Percentiles rank a stretch among this genome's conserved stretches.
phyloP scores from a whole-genome alignment of 352 stramenopile species.

The Phytophthora sansomeana region DNA sequence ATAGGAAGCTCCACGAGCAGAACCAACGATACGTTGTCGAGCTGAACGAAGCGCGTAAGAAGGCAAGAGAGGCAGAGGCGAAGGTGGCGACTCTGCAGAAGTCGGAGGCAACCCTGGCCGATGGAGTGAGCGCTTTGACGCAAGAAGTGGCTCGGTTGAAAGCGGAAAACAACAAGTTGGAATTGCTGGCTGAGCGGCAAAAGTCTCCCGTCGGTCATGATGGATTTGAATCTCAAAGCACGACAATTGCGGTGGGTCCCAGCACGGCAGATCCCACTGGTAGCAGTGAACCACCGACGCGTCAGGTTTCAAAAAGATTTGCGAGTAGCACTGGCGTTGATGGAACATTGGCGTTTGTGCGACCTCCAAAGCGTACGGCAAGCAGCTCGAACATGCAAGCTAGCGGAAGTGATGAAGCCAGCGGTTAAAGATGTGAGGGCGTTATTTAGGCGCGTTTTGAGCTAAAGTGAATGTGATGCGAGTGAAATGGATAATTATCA shows the following conservation, averaged over 20 bases:
- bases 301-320: background rate
- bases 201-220: background rate
- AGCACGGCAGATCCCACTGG: background rate
- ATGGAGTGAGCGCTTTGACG: too few species aligned
- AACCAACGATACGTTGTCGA: too few species aligned
- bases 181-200: background rate
- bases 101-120: too few species aligned
- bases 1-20: too few species aligned
- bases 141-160: too few species aligned
- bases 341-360: background rate
- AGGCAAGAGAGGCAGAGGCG: too few species aligned
- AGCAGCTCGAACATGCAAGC: background rate
- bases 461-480: background rate
- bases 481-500: background rate
- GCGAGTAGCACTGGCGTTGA: background rate
- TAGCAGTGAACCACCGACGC: background rate
- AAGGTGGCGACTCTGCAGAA: too few species aligned
- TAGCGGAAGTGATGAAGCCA: background rate
- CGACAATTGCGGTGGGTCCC: background rate
- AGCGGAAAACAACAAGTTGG: too few species aligned
- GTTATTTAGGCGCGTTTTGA: too few species aligned
- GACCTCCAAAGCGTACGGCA: background rate
- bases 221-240: background rate
- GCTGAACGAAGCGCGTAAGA: too few species aligned
- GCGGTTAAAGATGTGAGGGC: too few species aligned